Conservation (phyloP, 208 protist genomes). For the Acanthamoeba sp. region DNA sequence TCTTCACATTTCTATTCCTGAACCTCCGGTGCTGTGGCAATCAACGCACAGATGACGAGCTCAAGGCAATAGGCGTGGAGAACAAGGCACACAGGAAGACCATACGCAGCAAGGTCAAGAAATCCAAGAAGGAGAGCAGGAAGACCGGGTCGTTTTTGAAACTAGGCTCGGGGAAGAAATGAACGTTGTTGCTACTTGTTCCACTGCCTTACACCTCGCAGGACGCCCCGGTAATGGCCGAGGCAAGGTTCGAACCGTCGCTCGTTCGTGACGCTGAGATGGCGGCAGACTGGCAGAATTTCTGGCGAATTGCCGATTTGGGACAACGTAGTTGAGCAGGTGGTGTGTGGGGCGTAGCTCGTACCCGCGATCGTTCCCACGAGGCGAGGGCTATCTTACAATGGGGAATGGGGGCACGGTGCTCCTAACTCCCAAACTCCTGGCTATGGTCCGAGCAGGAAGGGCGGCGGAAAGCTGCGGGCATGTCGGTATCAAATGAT, state of each 20-base stretch:
- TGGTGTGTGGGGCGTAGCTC: no score
- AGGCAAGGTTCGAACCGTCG: not conserved
- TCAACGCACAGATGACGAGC: constrained; percentile 11
- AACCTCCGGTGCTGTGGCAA: not conserved
- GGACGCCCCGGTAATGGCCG: no score
- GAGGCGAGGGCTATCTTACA: no score
- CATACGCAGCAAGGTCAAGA: not conserved
- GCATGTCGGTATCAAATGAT: no score
- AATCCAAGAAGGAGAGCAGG: not conserved
- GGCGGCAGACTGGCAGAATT: not conserved
- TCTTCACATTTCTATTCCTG: no score
- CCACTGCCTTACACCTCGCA: no score
- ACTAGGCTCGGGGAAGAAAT: not conserved
- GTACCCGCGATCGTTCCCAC: no score
- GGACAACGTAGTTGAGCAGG: not conserved
- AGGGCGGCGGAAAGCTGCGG: no score
- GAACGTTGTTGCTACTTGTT: not conserved
- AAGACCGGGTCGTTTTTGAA: constrained; percentile 13
- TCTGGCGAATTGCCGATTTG: not conserved
- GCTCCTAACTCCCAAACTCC: no score
- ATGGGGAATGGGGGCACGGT: no score
- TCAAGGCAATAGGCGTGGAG: constrained; percentile 40
- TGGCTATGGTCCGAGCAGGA: no score
- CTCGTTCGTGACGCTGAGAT: not conserved
- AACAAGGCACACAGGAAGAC: constrained; percentile 7